These are phyloP conservation scores for Ploettnerulaceae sp. DNA, from an alignment of 2,329 filamentous ascomycete genomes.

Conservation along the genomic window DNA sequence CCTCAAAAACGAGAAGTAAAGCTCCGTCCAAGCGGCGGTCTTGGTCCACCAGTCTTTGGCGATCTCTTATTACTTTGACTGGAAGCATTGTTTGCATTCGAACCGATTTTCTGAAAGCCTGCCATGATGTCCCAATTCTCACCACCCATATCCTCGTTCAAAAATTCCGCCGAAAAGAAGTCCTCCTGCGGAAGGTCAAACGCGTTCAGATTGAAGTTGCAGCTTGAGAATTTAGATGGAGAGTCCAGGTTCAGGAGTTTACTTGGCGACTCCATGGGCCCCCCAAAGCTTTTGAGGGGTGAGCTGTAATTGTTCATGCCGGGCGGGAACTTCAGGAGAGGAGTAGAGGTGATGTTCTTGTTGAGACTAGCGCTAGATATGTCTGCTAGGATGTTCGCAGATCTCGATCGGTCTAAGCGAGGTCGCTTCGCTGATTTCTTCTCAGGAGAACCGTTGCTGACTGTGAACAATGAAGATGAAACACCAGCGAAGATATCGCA, in stretches of 20 bases:
- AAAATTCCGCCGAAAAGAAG: conserved; percentile 50
- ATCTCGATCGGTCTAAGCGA: conserved; percentile 59
- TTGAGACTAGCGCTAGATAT: conserved; percentile 43
- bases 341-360: conserved; percentile 47
- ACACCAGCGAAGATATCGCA: conserved; percentile 59
- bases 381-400: conserved; percentile 57
- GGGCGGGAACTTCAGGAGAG: conserved; percentile 45
- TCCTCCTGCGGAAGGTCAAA: conserved; percentile 41
- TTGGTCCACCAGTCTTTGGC: conserved; percentile 21
- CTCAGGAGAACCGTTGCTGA: conserved; percentile 58
- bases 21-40: conserved; percentile 30
- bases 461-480: conserved; percentile 40
- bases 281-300: conserved; percentile 54
- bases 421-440: conserved; percentile 58
- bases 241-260: conserved; percentile 41
- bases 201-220: conserved; percentile 18
- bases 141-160: conserved; percentile 54
- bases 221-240: conserved; percentile 24
- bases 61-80: conserved; percentile 22
- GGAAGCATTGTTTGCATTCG: conserved; percentile 37
- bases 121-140: conserved; percentile 68
- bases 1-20: conserved; percentile 33
- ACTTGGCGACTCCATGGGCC: conserved; percentile 48
- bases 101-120: conserved; percentile 70
- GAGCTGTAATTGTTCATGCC: conserved; percentile 43